Percentiles rank a stretch among this genome's conserved stretches.
Evolutionary conservation across 257 asterid species (phyloP).

Genomic region (Verbascum thapsus): DNA sequence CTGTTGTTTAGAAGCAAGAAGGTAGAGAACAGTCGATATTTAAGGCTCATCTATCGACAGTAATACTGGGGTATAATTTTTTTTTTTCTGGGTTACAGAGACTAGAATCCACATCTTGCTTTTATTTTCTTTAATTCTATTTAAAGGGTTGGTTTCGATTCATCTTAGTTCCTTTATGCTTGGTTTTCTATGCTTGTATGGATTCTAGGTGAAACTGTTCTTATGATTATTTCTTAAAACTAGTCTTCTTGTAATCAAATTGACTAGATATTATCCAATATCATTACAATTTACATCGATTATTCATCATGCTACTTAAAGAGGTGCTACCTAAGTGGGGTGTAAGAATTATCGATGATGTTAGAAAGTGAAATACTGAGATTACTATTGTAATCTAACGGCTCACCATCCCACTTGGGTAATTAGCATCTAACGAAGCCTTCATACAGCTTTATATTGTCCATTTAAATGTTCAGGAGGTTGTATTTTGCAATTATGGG

Average conservation of each 20-base stretch:
- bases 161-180: background rate
- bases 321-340: too few relatives aligned
- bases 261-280: background rate
- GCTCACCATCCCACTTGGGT: background rate
- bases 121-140: background rate
- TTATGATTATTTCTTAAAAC: background rate
- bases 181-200: background rate
- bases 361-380: too few relatives aligned
- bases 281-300: too few relatives aligned
- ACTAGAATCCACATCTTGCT: background rate
- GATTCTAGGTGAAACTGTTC: background rate
- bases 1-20: background rate
- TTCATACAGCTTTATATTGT: background rate
- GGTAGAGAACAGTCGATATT: background rate
- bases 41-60: too few relatives aligned
- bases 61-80: too few relatives aligned
- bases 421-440: too few relatives aligned
- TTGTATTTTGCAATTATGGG: conserved; percentile 31
- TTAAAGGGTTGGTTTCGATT: background rate
- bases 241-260: background rate
- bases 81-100: too few relatives aligned
- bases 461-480: conserved; percentile 18
- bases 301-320: too few relatives aligned
- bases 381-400: too few relatives aligned
- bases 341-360: too few relatives aligned